Percentiles rank a stretch among this genome's conserved stretches.
Conservation (phyloP, 345 rosid species). For the Tarenaya hassleriana region DNA sequence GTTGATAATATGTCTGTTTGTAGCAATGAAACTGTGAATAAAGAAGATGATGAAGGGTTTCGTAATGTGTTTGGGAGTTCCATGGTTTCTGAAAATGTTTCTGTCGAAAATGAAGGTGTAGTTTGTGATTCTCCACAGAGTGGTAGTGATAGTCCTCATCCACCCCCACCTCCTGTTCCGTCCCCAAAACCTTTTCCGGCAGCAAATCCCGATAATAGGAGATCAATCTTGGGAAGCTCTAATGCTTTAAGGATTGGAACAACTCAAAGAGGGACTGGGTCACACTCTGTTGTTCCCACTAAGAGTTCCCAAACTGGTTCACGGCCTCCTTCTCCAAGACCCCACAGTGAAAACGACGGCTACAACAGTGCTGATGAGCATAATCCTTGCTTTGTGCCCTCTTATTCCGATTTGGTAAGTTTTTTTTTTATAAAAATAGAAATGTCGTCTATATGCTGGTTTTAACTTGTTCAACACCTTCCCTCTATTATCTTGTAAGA, state of each 20-base stretch:
- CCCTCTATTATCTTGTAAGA: too few relatives aligned
- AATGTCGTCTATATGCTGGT: neutral
- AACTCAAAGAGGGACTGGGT: constrained; percentile 53
- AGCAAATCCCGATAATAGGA: constrained; percentile 44
- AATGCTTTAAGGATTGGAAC: constrained; percentile 52
- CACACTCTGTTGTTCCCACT: constrained; percentile 71
- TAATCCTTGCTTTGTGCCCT: constrained; percentile 63
- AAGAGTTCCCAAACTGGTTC: constrained; percentile 83
- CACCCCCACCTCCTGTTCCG: constrained; percentile 82
- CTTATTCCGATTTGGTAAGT: constrained; percentile 63
- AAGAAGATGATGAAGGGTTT: constrained; percentile 34
- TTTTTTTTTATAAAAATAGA: constrained; percentile 3
- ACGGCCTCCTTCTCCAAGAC: constrained; percentile 94
- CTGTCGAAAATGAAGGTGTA: constrained; percentile 46
- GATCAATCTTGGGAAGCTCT: constrained; percentile 42
- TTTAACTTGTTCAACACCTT: neutral
- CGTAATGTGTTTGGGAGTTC: constrained; percentile 34
- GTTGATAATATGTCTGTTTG: constrained; percentile 40
- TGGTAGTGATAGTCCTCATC: constrained; percentile 42
- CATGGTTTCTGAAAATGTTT: constrained; percentile 37
- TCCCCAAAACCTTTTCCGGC: constrained; percentile 60
- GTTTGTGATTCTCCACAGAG: constrained; percentile 34
- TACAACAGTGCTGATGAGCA: constrained; percentile 99
- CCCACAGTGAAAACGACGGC: constrained; percentile 85
- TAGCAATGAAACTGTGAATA: constrained; percentile 33